Base-by-base conservation (phyloP, 108 stramenopile species). In the Discostella pseudostelligera region DNA sequence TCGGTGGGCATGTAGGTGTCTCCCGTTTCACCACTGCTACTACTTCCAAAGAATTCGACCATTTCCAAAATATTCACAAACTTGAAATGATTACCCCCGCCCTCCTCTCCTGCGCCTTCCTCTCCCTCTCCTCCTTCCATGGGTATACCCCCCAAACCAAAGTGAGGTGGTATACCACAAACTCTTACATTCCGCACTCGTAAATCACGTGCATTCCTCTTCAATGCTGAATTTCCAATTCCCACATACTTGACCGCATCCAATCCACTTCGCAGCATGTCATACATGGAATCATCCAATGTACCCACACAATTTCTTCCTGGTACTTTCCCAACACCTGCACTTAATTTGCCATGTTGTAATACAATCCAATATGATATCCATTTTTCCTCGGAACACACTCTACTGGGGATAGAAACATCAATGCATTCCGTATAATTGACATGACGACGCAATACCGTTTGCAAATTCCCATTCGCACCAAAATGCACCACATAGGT, bases 401-500 rank as follows among this genome's bases (percentile, higher is more conserved):
- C 83, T 9, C 79, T 70, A 4, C 56, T 62, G 26, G 83, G 81
- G 14, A 69, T 59, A 17, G 72, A 55, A 12, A 69, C 58, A 45
- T 83, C 83, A 3, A 83, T 63, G 12, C 76, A 72, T 29, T 83
- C 80, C 12, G 24, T 67, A 50, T 46, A 72, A 67, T 77, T 78
- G 29, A 65, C 49, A n/a, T 70, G 70, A 14, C 82, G 56, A 21
- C 83, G 76, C 22, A 83, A 22, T 14, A 83, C 83, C 24, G 83
- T 81, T 28, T 67, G 66, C 2, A 81, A 28, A 58, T 84, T 87
- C 0, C 83, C 83, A 35, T 74, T 61, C 48, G 82, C 82, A 19
- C 86, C 86, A 60, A 87, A 79, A 47, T 80, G 79, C 0, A 84
- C 76, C 4, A 83, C 83, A 56, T 84, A 84, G 14, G 82, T 84